These are phyloP conservation scores for Wolfiporia cocos DNA, from an alignment of 1,284 basidiomycete genomes.

Conservation along the genomic window DNA sequence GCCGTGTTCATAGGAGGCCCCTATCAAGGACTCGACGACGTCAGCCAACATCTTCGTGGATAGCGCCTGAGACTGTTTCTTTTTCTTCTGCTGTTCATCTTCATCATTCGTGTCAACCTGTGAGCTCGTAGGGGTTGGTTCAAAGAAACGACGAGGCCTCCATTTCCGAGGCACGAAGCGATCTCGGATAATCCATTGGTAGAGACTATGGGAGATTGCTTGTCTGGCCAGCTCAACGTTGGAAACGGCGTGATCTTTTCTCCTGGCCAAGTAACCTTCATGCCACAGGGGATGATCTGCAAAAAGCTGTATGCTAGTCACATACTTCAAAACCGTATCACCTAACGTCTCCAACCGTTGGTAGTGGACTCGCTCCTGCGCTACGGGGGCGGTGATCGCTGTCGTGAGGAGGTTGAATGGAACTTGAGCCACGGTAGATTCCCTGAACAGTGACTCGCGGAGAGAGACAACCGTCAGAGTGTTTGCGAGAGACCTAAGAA, in stretches of 20 bases:
- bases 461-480: slow-evolving; percentile 43
- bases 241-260: slow-evolving; percentile 71
- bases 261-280: slow-evolving; percentile 67
- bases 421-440: slow-evolving; percentile 34
- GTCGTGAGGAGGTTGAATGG: slow-evolving; percentile 40
- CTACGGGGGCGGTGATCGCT: slow-evolving; percentile 55
- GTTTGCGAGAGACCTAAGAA: slow-evolving; percentile 52
- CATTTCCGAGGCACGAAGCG: slow-evolving; percentile 56
- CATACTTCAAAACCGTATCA: slow-evolving; percentile 73
- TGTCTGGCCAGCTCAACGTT: slow-evolving; percentile 65
- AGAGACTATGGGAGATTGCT: slow-evolving; percentile 43
- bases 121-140: slow-evolving; percentile 2
- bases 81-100: slow-evolving; percentile 14
- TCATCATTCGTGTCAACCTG: slow-evolving; percentile 10
- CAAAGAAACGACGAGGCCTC: slow-evolving; percentile 45
- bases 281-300: slow-evolving; percentile 67
- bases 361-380: slow-evolving; percentile 59
- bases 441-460: slow-evolving; percentile 36
- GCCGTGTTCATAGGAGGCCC: slow-evolving; percentile 69
- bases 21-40: slow-evolving; percentile 72
- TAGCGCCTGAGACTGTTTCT: slow-evolving; percentile 35
- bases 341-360: slow-evolving; percentile 78
- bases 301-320: slow-evolving; percentile 59
- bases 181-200: slow-evolving; percentile 65
- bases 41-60: slow-evolving; percentile 74